Base-by-base conservation (phyloP, 148 eudicot species). In the Agrostemma githago region DNA sequence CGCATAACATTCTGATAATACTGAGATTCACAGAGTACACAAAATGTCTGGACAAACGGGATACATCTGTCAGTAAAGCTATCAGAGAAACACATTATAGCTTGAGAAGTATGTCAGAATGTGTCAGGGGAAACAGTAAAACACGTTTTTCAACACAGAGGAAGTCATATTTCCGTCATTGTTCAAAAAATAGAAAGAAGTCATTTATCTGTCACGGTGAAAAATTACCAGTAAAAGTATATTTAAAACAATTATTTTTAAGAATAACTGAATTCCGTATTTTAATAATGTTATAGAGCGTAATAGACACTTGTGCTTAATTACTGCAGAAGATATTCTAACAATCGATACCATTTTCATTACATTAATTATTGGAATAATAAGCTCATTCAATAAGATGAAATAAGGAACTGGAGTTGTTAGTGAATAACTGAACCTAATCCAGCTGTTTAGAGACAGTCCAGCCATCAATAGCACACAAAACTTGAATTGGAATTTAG, bases 11-110 rank as follows among this genome's bases (percentile, higher is more conserved):
- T 85, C 74, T 15, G 89, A 75, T 84, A 85, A 79, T 87, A 87
- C 51, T 82, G 89, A 74, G 89, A 78, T 75, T 85, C 90, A 76
- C 89, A 89, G 8, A 89, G 85, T 51, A 89, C 90, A 66, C 88
- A 86, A 20, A 79, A 17, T 38, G 88, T 76, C 88, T 89, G 87
- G 41, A 80, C 40, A 78, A 56, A 58, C 43, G 65, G 66, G 21
- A 72, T 46, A 61, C 62, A 69, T 12, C 56, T n/a, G 71, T 26
- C 44, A 64, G 17, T 37, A 64, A 42, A 9, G 51, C 37, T 60
- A 60, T 1, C 3, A 6, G 42, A 66, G 5, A 66, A 66, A 40
- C 11, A 39, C n/a, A 64, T 64, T 34, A 64, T 37, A 60, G 37
- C 63, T 60, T 60, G 6, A 60, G 34, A 60, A 60, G 7, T 26